phyloP scores from a whole-genome alignment of 257 asterid genomes.

The Leptodermis oblonga region DNA sequence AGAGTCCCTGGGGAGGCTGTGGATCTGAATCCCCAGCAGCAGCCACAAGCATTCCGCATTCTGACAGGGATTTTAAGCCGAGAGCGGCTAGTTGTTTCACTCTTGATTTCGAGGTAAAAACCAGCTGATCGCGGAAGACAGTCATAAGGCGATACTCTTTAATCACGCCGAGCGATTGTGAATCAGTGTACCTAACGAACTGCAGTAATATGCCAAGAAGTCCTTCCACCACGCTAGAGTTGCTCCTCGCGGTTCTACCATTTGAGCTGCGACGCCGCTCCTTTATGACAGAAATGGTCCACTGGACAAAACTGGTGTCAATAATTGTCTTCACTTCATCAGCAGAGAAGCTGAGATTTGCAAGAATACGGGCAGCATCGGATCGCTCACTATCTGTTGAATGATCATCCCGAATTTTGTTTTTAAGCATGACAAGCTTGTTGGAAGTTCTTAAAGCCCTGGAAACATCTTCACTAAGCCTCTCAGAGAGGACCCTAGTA shows the following conservation, averaged over 20 bases:
- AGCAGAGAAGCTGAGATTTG: constrained; percentile 17
- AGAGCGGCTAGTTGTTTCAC: constrained; percentile 22
- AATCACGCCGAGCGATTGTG: constrained; percentile 7
- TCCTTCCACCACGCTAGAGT: constrained; percentile 25
- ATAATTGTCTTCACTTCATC: constrained; percentile 21
- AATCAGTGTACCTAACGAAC: constrained; percentile 7
- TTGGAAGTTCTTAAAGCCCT: constrained; percentile 16
- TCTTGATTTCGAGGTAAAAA: constrained; percentile 17
- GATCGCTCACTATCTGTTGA: constrained; percentile 20
- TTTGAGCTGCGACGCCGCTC: neutral
- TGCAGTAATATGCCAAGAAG: constrained; percentile 28
- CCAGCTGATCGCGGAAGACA: constrained; percentile 13
- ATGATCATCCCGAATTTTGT: constrained; percentile 19
- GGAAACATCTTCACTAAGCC: constrained; percentile 18
- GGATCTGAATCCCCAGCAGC: constrained; percentile 6
- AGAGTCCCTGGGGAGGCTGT: constrained; percentile 15
- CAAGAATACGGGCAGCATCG: constrained; percentile 25
- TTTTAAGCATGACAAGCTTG: constrained; percentile 17
- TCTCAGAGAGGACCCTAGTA: constrained; percentile 20
- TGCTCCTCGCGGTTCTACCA: neutral
- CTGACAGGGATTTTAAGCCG: constrained; percentile 23
- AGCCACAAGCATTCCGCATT: constrained; percentile 9
- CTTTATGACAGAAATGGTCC: constrained; percentile 21
- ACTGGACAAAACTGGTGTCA: constrained; percentile 16
- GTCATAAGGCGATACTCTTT: constrained; percentile 19